A percentile compares a stretch with the other conserved stretches of the same genome.
Conservation (phyloP, 768 basidiomycete species). For the Amanita pseudoporphyria region DNA sequence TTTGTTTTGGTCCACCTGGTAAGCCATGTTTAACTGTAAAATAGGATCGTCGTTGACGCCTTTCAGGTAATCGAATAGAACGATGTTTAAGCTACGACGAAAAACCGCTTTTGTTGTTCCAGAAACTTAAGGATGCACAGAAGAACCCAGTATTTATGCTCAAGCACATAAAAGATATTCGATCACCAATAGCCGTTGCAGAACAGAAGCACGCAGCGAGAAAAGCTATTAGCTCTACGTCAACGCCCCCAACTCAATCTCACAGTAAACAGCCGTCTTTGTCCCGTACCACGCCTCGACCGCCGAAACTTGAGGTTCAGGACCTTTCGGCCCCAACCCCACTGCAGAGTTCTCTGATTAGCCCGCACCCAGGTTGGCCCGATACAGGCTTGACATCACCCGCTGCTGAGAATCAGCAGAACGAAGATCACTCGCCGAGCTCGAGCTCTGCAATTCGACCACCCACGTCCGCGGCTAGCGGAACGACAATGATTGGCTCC, state of each 20-base stretch:
- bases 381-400: conserved; percentile 58
- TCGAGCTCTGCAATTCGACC: neutral
- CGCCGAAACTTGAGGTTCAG: conserved; percentile 62
- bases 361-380: conserved; percentile 68
- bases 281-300: conserved; percentile 40
- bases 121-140: conserved; percentile 92
- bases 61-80: conserved; percentile 69
- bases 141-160: conserved; percentile 99
- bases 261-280: conserved; percentile 32
- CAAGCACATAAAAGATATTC: conserved; percentile 93
- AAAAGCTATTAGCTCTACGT: conserved; percentile 46
- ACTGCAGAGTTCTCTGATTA: conserved; percentile 46
- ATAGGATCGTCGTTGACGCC: neutral
- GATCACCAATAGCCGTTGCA: conserved; percentile 93
- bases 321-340: conserved; percentile 43
- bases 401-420: conserved; percentile 21
- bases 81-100: conserved; percentile 97
- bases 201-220: conserved; percentile 92
- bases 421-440: neutral
- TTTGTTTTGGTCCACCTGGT: conserved; percentile 94
- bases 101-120: conserved; percentile 93
- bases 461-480: neutral
- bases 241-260: conserved; percentile 23
- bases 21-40: conserved; percentile 16
- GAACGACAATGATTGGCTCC: conserved; percentile 2